Percentiles rank a stretch among this genome's conserved stretches.
These are phyloP conservation scores for Lentinula aciculospora DNA, from an alignment of 768 basidiomycete species.

Conservation along the genomic window DNA sequence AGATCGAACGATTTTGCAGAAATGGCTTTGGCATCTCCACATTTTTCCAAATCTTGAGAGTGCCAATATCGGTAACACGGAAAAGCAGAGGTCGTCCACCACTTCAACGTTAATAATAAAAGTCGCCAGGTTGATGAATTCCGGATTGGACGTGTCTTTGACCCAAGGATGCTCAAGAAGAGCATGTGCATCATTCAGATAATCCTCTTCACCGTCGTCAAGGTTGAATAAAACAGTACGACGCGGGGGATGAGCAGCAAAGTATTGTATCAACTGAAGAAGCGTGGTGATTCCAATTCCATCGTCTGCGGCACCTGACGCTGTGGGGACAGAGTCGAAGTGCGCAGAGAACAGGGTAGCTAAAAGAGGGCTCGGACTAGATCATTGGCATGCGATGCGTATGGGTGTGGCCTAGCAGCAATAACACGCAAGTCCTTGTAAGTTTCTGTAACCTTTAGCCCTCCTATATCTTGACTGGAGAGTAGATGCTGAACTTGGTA, in stretches of 20 bases:
- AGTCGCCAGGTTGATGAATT: constrained; percentile 20
- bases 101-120: constrained; percentile 82
- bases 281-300: constrained; percentile 68
- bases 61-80: constrained; percentile 56
- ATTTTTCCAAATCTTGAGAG: constrained; percentile 48
- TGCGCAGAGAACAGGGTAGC: constrained; percentile 72
- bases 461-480: constrained; percentile 27
- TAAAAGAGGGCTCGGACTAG: constrained; percentile 34
- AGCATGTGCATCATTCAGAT: constrained; percentile 62
- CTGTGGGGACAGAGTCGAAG: constrained; percentile 75
- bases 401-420: constrained; percentile 67
- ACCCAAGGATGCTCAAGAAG: constrained; percentile 72
- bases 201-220: constrained; percentile 84
- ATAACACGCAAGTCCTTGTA: constrained; percentile 61
- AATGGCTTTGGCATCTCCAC: constrained; percentile 62
- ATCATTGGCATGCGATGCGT: constrained; percentile 74
- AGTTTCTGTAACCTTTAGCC: constrained; percentile 46
- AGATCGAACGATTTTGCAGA: constrained; percentile 64
- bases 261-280: constrained; percentile 57
- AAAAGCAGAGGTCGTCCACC: constrained; percentile 79
- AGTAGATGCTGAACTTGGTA: constrained; percentile 24
- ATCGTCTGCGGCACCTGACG: constrained; percentile 72
- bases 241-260: constrained; percentile 40
- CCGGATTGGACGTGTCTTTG: neutral
- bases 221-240: constrained; percentile 76